phyloP scores from a whole-genome alignment of 2,329 filamentous ascomycete species.

The Monosporascus sp. region DNA sequence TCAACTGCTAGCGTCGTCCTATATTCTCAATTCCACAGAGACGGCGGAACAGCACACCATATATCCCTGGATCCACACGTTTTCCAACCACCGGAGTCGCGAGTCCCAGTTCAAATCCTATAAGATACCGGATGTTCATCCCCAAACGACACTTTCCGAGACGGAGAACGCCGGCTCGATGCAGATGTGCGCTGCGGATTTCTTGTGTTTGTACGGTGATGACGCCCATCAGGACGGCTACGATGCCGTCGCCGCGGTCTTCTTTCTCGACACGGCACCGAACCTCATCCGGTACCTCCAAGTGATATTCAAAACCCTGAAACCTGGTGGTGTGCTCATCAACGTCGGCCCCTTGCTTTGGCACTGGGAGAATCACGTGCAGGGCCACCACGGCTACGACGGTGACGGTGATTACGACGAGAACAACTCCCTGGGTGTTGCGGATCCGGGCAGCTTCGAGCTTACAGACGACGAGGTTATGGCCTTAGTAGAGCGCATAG shows the following conservation, averaged over 20 bases:
- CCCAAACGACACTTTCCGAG: slow-evolving; percentile 47
- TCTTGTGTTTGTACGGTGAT: slow-evolving; percentile 76
- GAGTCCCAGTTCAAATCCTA: slow-evolving; percentile 70
- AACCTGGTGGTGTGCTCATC: slow-evolving; percentile 72
- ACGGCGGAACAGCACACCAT: slow-evolving; percentile 61
- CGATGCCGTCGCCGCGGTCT: slow-evolving; percentile 82
- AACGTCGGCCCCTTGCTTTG: slow-evolving; percentile 90
- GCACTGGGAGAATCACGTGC: slow-evolving; percentile 82
- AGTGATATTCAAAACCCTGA: slow-evolving; percentile 72
- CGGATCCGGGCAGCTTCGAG: slow-evolving; percentile 85
- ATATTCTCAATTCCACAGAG: slow-evolving; percentile 65
- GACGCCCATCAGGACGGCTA: slow-evolving; percentile 57
- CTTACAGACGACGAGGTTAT: slow-evolving; percentile 85
- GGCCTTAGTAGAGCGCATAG: slow-evolving; percentile 64
- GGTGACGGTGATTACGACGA: slow-evolving; percentile 46
- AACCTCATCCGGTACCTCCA: slow-evolving; percentile 89
- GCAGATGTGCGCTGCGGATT: slow-evolving; percentile 92
- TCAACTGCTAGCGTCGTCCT: slow-evolving; percentile 79
- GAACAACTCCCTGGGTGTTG: slow-evolving; percentile 61
- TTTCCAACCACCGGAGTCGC: slow-evolving; percentile 77
- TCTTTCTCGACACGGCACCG: slow-evolving; percentile 95
- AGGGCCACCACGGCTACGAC: slow-evolving; percentile 50
- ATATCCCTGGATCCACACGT: slow-evolving; percentile 80
- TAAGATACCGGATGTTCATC: slow-evolving; percentile 75
- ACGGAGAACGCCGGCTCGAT: slow-evolving; percentile 55